Evolutionary conservation across 208 protist genomes (phyloP).

Genomic region (Crithidia mellificae): DNA sequence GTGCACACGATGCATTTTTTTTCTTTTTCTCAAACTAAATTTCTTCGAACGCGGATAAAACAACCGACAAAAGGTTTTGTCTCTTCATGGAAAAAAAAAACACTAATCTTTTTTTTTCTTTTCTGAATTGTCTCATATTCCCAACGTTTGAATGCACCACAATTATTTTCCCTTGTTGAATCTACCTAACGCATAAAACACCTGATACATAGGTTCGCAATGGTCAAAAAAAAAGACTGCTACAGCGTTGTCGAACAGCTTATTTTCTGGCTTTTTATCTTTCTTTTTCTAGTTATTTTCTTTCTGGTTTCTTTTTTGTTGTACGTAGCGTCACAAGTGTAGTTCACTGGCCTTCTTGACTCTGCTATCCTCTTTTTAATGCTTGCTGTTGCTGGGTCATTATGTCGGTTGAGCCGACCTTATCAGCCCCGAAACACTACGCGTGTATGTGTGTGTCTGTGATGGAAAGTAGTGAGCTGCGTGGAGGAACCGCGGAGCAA

Average conservation of each 20-base stretch:
- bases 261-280: background rate
- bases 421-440: too few relatives aligned
- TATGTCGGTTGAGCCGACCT: too few relatives aligned
- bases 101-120: conserved; percentile 9
- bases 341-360: too few relatives aligned
- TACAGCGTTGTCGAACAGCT: too few relatives aligned
- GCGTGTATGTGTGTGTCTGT: background rate
- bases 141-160: background rate
- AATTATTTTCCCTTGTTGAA: too few relatives aligned
- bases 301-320: background rate
- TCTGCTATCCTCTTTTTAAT: too few relatives aligned
- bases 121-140: background rate
- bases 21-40: conserved; percentile 7
- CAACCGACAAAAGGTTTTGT: conserved; percentile 1
- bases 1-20: conserved; percentile 23
- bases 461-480: background rate
- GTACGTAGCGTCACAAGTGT: too few relatives aligned
- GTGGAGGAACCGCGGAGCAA: too few relatives aligned
- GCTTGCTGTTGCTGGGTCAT: too few relatives aligned
- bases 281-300: background rate
- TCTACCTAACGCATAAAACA: too few relatives aligned
- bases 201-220: too few relatives aligned
- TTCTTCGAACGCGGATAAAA: conserved; percentile 14
- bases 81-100: conserved; percentile 5
- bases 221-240: too few relatives aligned